These are phyloP conservation scores for Ceraceosorus guamensis DNA, from an alignment of 1,284 basidiomycete species.

Conservation along the genomic window DNA sequence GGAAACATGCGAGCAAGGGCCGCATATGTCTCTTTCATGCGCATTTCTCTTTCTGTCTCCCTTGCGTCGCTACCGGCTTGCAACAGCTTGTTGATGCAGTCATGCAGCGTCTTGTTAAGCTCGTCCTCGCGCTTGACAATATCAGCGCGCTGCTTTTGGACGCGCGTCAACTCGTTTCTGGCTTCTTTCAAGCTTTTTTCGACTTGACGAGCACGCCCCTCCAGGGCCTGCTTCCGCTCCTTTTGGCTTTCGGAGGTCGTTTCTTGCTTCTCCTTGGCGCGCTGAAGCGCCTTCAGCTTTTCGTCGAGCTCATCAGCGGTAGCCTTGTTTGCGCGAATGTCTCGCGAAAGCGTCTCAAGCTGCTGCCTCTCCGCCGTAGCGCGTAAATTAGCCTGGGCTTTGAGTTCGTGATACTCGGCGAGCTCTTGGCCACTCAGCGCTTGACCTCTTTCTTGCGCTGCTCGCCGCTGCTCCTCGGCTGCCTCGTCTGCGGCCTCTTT, in stretches of 20 bases:
- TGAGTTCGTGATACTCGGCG: conserved; percentile 66
- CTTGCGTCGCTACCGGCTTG: conserved; percentile 38
- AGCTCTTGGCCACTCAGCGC: conserved; percentile 75
- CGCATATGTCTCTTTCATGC: conserved; percentile 74
- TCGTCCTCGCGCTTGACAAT: conserved; percentile 51
- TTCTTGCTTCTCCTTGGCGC: conserved; percentile 59
- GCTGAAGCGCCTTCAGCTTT: conserved; percentile 61
- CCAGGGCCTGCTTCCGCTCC: conserved; percentile 56
- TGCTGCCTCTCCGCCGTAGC: conserved; percentile 81
- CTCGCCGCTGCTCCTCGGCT: conserved; percentile 66
- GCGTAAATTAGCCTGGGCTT: conserved; percentile 63
- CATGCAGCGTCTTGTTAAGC: conserved; percentile 78
- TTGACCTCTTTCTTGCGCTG: conserved; percentile 61
- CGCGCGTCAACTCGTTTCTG: conserved; percentile 66
- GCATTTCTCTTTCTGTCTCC: conserved; percentile 75
- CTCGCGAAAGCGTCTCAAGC: conserved; percentile 71
- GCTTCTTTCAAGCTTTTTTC: conserved; percentile 39
- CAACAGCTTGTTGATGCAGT: conserved; percentile 73
- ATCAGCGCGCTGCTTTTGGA: conserved; percentile 65
- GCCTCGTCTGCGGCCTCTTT: conserved; percentile 31
- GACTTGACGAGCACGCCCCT: conserved; percentile 15
- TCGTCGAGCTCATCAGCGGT: conserved; percentile 56
- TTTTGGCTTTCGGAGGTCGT: conserved; percentile 59
- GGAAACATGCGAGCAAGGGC: conserved; percentile 62
- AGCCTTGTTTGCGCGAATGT: conserved; percentile 68